Evolutionary conservation across 2,329 filamentous ascomycete genomes (phyloP), one percentile per base, ranked within the genome.

Genomic region (Penicillium fuscoglaucum): DNA sequence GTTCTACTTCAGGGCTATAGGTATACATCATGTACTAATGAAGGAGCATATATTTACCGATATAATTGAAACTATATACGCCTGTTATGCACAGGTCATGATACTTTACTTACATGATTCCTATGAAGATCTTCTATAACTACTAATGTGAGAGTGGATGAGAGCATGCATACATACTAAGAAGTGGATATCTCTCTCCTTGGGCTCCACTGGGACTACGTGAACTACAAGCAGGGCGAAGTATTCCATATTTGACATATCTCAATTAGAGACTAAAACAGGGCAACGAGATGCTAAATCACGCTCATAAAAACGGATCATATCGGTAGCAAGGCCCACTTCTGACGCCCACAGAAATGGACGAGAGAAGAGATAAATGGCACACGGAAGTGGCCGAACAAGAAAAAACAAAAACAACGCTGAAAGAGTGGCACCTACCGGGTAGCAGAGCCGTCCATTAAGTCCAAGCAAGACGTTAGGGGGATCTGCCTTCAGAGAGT

Each of bases 381-480:
- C 66, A 61, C 67, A 62, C 54, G 62, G 66, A 58, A 49, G 58
- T 58, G 61, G 59, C 55, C 57, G 57, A 60, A 53, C 58, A 57
- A 57, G 46, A 55, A 58, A 59, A 45, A 24, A 17, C n/a, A n/a
- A 56, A 66, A 59, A 60, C 60, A 59, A 66, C 58, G 64, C 65
- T 61, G 60, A 63, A 59, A 64, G 59, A 67, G 62, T 60, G 67
- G 69, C 72, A 74, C 72, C 72, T 74, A 74, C 72, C 51, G 70
- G 72, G 62, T 64, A 70, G 71, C 66, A 74, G 70, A 67, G 63
- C 69, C 66, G 65, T 72, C 69, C 69, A 66, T 62, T 61, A 57
- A 64, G 46, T 58, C 64, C 66, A 61, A 43, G 63, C 55, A 63
- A 66, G 64, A 61, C 60, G 60, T 59, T 55, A 53, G 29, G 55